Evolutionary conservation across 2,329 filamentous ascomycete genomes (phyloP), one percentile per base, ranked within the genome.

Genomic region (Sphaerulina vaccinii): DNA sequence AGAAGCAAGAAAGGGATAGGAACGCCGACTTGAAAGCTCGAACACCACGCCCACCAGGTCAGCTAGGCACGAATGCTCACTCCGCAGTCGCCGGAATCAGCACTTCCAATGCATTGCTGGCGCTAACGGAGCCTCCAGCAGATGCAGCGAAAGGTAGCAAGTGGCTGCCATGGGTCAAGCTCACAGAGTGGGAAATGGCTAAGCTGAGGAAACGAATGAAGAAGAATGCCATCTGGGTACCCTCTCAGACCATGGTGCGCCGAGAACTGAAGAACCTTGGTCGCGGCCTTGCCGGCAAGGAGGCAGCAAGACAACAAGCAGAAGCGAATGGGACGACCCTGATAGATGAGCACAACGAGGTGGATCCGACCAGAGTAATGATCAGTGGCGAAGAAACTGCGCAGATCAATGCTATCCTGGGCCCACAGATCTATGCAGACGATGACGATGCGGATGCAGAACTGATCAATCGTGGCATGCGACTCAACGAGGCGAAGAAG

Each of bases 211-310:
- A 93, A 71, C 80, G 86, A 15, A 93, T 93, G 88, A 93, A 93
- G 79, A 93, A 93, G 77, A 93, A 93, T 64, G 86, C 88, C 0
- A 85, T 88, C 3, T 93, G 88, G 88, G 84, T 82, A 2, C 88
- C 88, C 0, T 91, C 87, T 57, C 86, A 89, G 62, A 91, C 88
- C 0, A 93, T 93, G 88, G 88, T 92, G 57, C 82, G 86, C 13
- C 79, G 88, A 23, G 88, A 92, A 69, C 79, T 93, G 1, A 87
- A 87, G 66, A 76, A 77, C 16, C 78, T 89, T 15, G 84, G 84
- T 1, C 83, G 88, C 45, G 76, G 75, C 22, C 61, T 68, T 24
- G 64, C 64, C 39, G 70, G 69, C 49, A 77, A 73, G 55, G 72
- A 76, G 36, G 63, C 64, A 16, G 68, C 68, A 9, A 65, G 60